A percentile compares a stretch with the other conserved stretches of the same genome.
phyloP scores from a whole-genome alignment of 2,329 filamentous ascomycete genomes.

The Phyllosticta citrichinensis region DNA sequence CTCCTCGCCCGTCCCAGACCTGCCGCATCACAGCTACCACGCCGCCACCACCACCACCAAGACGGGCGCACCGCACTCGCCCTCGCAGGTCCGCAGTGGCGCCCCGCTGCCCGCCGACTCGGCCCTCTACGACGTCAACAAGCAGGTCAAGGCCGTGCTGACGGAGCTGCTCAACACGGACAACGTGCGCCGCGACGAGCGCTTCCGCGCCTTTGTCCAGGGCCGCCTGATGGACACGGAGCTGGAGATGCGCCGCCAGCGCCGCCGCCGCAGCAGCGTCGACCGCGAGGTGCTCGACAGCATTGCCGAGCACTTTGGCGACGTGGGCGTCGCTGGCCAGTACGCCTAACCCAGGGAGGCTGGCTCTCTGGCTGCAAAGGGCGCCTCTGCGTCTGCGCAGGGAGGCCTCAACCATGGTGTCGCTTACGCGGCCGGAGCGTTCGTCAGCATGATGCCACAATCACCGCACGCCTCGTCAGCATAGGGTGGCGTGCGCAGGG shows the following conservation, averaged over 20 bases:
- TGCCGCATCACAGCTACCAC: slow-evolving; percentile 10
- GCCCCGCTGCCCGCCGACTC: slow-evolving; percentile 15
- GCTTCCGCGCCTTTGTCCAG: slow-evolving; percentile 41
- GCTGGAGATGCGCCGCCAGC: slow-evolving; percentile 36
- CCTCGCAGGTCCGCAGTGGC: slow-evolving; percentile 15
- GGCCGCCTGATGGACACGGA: slow-evolving; percentile 44
- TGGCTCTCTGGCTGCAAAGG: no score
- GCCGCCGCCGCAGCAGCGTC: slow-evolving; percentile 27
- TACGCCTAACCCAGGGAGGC: not conserved
- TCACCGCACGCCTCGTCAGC: not conserved
- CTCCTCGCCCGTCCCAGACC: slow-evolving; percentile 3
- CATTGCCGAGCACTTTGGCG: slow-evolving; percentile 24
- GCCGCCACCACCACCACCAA: slow-evolving; percentile 7
- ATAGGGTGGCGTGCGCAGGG: not conserved
- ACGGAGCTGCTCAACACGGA: slow-evolving; percentile 46
- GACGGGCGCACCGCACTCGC: not conserved
- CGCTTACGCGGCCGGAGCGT: not conserved
- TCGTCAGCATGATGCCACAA: not conserved
- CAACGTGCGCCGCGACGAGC: slow-evolving; percentile 36
- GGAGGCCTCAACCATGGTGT: not conserved
- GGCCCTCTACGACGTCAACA: slow-evolving; percentile 40
- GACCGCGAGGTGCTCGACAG: slow-evolving; percentile 26
- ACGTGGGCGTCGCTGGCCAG: not conserved
- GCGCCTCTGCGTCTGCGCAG: not conserved
- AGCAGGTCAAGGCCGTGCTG: slow-evolving; percentile 44